These are phyloP conservation scores for Lojkania enalia DNA, from an alignment of 2,329 filamentous ascomycete species.

Conservation along the genomic window DNA sequence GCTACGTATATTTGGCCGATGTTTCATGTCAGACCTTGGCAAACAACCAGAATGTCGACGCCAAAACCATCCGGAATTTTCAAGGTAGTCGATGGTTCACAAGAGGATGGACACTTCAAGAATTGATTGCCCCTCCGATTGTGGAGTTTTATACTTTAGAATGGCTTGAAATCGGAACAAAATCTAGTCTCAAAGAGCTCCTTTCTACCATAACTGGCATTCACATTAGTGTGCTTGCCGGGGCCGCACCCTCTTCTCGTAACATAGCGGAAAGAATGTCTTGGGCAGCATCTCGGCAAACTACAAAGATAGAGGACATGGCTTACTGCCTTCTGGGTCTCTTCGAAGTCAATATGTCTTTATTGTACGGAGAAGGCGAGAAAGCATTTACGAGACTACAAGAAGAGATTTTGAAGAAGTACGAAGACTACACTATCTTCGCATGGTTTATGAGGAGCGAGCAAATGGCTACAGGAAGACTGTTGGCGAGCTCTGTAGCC, in stretches of 20 bases:
- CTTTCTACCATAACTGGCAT: not conserved
- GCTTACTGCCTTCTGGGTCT: slow-evolving; percentile 39
- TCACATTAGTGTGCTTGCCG: not conserved
- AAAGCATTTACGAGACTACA: slow-evolving; percentile 26
- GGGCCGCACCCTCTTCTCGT: not conserved
- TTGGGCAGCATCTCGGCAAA: slow-evolving; percentile 17
- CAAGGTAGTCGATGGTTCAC: not conserved
- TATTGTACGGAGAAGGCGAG: slow-evolving; percentile 37
- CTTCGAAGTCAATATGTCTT: slow-evolving; percentile 33
- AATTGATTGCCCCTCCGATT: not conserved
- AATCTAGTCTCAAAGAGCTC: not conserved
- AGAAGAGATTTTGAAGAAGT: slow-evolving; percentile 23
- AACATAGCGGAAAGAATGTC: slow-evolving; percentile 21
- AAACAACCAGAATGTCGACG: too few species aligned
- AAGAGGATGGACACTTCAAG: not conserved
- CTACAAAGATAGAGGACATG: slow-evolving; percentile 28
- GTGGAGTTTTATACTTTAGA: not conserved
- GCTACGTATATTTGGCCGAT: not conserved
- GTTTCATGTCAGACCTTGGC: too few species aligned
- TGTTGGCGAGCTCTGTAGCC: too few species aligned
- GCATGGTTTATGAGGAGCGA: too few species aligned
- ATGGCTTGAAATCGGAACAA: not conserved
- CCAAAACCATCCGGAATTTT: too few species aligned
- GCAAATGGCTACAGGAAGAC: too few species aligned
- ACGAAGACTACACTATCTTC: slow-evolving; percentile 19